These are phyloP conservation scores for Globisporangium solare DNA, from an alignment of 352 stramenopile genomes.

Conservation along the genomic window DNA sequence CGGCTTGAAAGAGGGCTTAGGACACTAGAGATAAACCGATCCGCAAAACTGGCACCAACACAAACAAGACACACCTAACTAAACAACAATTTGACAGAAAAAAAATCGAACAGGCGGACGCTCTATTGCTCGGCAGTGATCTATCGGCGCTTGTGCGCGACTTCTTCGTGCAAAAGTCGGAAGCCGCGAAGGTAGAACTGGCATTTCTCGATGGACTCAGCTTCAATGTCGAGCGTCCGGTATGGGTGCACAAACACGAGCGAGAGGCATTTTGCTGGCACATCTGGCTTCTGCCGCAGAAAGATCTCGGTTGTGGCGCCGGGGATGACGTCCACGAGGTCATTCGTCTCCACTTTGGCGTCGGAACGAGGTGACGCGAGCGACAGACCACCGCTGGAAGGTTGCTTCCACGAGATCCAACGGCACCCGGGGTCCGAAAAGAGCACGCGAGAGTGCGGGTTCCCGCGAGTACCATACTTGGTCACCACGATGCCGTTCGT, in stretches of 20 bases:
- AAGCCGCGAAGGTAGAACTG: slow-evolving; percentile 51
- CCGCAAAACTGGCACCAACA: background rate
- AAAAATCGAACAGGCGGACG: background rate
- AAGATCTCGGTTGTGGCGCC: slow-evolving; percentile 49
- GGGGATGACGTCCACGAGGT: slow-evolving; percentile 45
- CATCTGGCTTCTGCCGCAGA: slow-evolving; percentile 27
- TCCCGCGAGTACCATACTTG: slow-evolving; percentile 48
- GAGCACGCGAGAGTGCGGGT: slow-evolving; percentile 44
- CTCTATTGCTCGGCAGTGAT: slow-evolving; percentile 2
- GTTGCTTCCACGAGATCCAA: slow-evolving; percentile 57
- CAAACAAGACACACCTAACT: slow-evolving; percentile 8
- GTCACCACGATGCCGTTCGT: slow-evolving; percentile 42
- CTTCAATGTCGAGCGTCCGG: slow-evolving; percentile 60
- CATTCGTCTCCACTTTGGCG: slow-evolving; percentile 42
- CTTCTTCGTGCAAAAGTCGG: slow-evolving; percentile 47
- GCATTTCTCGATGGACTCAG: slow-evolving; percentile 47
- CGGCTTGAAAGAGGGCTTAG: slow-evolving; percentile 67
- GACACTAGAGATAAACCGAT: slow-evolving; percentile 4
- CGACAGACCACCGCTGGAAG: slow-evolving; percentile 15
- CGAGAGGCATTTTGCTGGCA: slow-evolving; percentile 43
- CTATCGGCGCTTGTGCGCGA: slow-evolving; percentile 22
- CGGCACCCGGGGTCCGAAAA: slow-evolving; percentile 47
- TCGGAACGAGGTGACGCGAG: slow-evolving; percentile 35
- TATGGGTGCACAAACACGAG: slow-evolving; percentile 69
- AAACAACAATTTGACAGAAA: slow-evolving; percentile 1